phyloP scores from a whole-genome alignment of 495 filamentous ascomycete genomes.

The Xylaria telfairii region DNA sequence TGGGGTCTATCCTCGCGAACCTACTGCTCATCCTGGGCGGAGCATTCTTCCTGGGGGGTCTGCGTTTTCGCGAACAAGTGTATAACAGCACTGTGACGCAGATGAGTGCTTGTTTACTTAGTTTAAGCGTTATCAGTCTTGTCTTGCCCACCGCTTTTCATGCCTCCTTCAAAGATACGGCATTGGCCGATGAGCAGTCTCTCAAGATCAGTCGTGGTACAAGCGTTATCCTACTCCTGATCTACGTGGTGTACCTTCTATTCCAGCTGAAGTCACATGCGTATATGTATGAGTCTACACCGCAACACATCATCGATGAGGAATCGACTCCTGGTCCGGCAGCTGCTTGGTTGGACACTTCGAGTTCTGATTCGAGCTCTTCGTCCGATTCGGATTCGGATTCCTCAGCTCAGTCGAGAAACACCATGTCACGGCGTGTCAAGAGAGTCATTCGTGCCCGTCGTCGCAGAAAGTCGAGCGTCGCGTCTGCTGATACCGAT shows the following conservation, averaged over 20 bases:
- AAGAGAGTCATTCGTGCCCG: conserved; percentile 70
- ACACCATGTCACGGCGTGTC: conserved; percentile 76
- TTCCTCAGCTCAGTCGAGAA: conserved; percentile 68
- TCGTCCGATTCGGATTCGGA: conserved; percentile 70
- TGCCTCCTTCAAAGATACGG: conserved; percentile 74
- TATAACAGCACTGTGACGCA: conserved; percentile 95
- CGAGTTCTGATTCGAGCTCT: conserved; percentile 65
- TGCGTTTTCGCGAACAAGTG: conserved; percentile 88
- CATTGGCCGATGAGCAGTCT: conserved; percentile 68
- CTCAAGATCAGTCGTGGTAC: conserved; percentile 88
- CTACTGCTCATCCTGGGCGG: conserved; percentile 88
- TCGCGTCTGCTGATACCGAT: conserved; percentile 67
- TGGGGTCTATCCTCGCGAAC: conserved; percentile 89
- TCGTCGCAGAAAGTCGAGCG: conserved; percentile 75
- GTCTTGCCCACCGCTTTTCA: conserved; percentile 79
- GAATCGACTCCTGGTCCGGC: conserved; percentile 83
- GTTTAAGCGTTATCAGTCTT: conserved; percentile 86
- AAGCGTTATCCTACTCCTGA: conserved; percentile 83
- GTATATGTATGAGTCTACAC: conserved; percentile 89
- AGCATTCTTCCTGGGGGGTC: conserved; percentile 84
- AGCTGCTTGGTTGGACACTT: conserved; percentile 78
- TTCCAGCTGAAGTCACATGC: conserved; percentile 93
- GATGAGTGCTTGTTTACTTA: conserved; percentile 92
- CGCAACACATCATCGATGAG: conserved; percentile 87
- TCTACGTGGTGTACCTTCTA: conserved; percentile 84